Evolutionary conservation across 176 grass and related monocot genomes (phyloP).

Genomic region (Oropetium thomaeum): DNA sequence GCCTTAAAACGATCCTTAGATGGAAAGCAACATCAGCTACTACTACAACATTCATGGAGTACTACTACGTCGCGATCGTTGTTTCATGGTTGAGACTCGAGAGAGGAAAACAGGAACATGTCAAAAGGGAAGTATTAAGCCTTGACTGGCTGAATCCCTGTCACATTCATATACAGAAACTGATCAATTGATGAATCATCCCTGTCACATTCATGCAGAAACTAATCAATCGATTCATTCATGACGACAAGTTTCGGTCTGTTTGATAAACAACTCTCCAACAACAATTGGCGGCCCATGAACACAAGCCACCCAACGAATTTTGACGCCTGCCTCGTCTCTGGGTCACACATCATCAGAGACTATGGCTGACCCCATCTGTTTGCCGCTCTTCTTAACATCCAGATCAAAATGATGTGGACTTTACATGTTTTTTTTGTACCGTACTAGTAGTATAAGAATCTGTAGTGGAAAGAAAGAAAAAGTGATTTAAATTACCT

Average conservation of each 20-base stretch:
- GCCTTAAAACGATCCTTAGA: constrained; percentile 13
- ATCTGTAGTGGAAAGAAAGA: background rate
- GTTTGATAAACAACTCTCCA: constrained; percentile 8
- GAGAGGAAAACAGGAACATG: background rate
- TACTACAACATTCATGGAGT: background rate
- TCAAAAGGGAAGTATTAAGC: background rate
- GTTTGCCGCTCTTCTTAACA: background rate
- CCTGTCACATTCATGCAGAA: background rate
- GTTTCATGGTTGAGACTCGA: background rate
- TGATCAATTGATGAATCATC: background rate
- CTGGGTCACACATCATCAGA: constrained; percentile 19
- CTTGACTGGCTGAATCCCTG: background rate
- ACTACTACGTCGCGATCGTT: no score
- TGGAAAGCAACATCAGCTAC: constrained; percentile 19
- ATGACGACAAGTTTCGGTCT: constrained; percentile 6
- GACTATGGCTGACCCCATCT: background rate
- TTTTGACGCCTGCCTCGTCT: background rate
- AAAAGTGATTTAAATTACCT: constrained; percentile 22
- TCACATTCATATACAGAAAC: background rate
- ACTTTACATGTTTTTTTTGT: constrained; percentile 10
- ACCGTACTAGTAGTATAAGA: background rate
- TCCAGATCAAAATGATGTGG: constrained; percentile 26
- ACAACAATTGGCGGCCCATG: constrained; percentile 33
- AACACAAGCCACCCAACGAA: constrained; percentile 34
- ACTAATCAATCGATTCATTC: background rate